Evolutionary conservation across 2,329 filamentous ascomycete species (phyloP).

Genomic region (Xylariales sp.): DNA sequence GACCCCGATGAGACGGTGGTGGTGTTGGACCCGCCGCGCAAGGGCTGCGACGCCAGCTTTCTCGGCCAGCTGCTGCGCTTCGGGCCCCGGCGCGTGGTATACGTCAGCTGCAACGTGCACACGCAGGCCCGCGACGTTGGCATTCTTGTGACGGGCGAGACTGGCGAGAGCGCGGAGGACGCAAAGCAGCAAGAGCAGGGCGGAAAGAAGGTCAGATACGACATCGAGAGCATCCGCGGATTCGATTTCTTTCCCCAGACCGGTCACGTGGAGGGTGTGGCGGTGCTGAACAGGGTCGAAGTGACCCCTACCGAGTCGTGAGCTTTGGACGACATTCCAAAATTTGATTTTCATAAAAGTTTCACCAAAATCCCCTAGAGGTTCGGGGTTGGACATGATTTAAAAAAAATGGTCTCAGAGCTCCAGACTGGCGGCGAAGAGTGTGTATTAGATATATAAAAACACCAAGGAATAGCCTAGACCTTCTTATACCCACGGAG

Average conservation of each 20-base stretch:
- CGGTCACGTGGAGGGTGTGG: conserved; percentile 65
- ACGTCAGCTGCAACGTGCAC: conserved; percentile 97
- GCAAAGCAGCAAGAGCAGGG: conserved; percentile 25
- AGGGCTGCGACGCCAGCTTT: conserved; percentile 87
- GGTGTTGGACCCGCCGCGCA: conserved; percentile 94
- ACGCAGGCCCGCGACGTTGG: conserved; percentile 94
- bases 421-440: no score
- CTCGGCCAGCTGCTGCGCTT: conserved; percentile 75
- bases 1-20: conserved; percentile 79
- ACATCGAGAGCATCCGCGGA: conserved; percentile 84
- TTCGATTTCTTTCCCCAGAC: conserved; percentile 98
- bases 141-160: conserved; percentile 70
- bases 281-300: conserved; percentile 57
- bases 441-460: no score
- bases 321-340: no score
- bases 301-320: conserved; percentile 11
- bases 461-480: no score
- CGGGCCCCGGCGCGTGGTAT: conserved; percentile 75
- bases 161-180: conserved; percentile 28
- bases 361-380: no score
- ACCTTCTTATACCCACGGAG: no score
- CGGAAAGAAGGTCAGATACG: conserved; percentile 51
- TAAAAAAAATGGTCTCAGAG: no score
- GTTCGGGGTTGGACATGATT: no score
- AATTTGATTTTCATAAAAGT: no score